Conservation (phyloP, 805 yeast genomes). For the Metschnikowia santaceciliae region DNA sequence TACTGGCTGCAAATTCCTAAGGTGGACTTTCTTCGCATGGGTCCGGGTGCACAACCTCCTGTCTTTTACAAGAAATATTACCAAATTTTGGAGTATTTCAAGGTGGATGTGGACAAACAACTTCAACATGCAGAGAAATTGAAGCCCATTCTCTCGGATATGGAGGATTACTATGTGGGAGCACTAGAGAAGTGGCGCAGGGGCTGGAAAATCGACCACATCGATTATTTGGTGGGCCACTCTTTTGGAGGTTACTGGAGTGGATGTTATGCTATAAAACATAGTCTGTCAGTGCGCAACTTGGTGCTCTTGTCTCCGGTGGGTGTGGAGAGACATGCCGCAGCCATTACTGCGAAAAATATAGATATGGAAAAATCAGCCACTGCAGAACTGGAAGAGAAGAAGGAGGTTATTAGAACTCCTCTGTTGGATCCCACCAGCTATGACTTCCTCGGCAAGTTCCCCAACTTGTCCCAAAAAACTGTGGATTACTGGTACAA, state of each 20-base stretch:
- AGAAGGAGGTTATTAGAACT: neutral
- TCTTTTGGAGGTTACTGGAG: slow-evolving; percentile 78
- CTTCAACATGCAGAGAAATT: slow-evolving; percentile 32
- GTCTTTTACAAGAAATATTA: slow-evolving; percentile 36
- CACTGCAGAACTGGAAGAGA: neutral
- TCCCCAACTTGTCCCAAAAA: slow-evolving; percentile 35
- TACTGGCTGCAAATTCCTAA: slow-evolving; percentile 19
- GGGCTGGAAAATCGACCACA: slow-evolving; percentile 43
- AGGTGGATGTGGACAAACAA: slow-evolving; percentile 25
- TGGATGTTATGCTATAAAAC: slow-evolving; percentile 54
- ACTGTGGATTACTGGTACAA: slow-evolving; percentile 36
- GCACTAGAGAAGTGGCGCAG: slow-evolving; percentile 66
- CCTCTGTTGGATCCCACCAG: slow-evolving; percentile 36
- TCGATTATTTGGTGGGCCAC: slow-evolving; percentile 67
- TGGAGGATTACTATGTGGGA: slow-evolving; percentile 54
- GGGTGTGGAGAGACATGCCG: slow-evolving; percentile 69
- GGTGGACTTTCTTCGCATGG: slow-evolving; percentile 23
- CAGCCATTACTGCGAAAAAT: slow-evolving; percentile 41
- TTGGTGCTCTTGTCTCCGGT: slow-evolving; percentile 69
- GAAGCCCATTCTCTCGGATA: slow-evolving; percentile 35
- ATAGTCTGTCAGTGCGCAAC: slow-evolving; percentile 51
- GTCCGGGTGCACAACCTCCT: slow-evolving; percentile 20
- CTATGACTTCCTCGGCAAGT: slow-evolving; percentile 45
- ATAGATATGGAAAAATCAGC: neutral
- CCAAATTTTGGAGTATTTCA: slow-evolving; percentile 35